Evolutionary conservation across 2,329 filamentous ascomycete species (phyloP), one percentile per base, ranked within the genome.

Genomic region (Macrophomina tecta): DNA sequence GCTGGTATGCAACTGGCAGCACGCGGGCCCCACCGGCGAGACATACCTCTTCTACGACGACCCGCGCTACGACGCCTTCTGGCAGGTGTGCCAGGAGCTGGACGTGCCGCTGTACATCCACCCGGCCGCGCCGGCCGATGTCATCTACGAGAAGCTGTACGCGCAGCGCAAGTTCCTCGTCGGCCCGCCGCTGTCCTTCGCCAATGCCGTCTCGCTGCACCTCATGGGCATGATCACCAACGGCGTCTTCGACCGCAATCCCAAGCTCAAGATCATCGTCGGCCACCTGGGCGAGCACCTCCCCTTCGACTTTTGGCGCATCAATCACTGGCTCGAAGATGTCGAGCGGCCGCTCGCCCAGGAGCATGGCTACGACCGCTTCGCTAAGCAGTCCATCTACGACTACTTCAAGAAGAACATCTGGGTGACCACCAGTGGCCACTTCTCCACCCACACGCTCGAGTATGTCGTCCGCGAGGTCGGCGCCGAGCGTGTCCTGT

Each of bases 91-190:
- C 8, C 81, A 81, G 1, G 85, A 89, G 51, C 83, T 90, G 0
- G 85, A 89, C 66, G 87, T 89, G 0, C 87, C 88, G 0, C 82
- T 90, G 58, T 90, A 90, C 71, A 80, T 90, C 0, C 88, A 90
- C 74, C 88, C 87, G 0, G 80, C 84, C 56, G 83, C 84, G 69
- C 86, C 88, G 1, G 70, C 72, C 5, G 86, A 86, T 6, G 81
- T 80, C 18, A 82, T 87, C 65, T 80, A 85, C 70, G 85, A 89
- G 4, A 86, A 86, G 72, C 81, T 88, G 6, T 89, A 84, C 81
- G 83, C 83, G 1, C 81, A 87, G 70, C 81, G 87, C 28, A 84
- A 84, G 72, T 89, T 83, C 82, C 82, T 89, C 34, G 77, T 89
- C 52, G 88, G 87, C 0, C 72, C 72, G 34, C 72, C 72, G 6